Percentiles rank a stretch among this genome's conserved stretches.
Conservation (phyloP, 129 eudicot species). For the Saposhnikovia divaricata region DNA sequence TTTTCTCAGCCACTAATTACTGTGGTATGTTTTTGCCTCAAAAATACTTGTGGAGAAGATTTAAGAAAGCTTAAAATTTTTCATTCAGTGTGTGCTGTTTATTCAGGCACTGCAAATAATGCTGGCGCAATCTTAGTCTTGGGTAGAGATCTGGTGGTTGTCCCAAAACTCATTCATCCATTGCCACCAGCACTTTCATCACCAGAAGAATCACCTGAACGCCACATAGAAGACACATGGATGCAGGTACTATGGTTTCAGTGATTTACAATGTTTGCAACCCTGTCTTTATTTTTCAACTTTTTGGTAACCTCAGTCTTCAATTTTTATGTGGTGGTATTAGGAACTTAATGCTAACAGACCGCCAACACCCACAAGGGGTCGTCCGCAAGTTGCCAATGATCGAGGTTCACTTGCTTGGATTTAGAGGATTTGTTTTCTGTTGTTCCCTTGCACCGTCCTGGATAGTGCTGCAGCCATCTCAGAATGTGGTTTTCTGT, state of each 20-base stretch:
- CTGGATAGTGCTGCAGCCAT: slow-evolving; percentile 25
- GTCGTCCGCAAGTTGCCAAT: slow-evolving; percentile 93
- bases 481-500: slow-evolving; percentile 29
- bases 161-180: slow-evolving; percentile 59
- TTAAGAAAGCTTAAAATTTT: neutral
- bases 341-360: slow-evolving; percentile 96
- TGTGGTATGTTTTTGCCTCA: slow-evolving; percentile 48
- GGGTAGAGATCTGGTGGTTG: slow-evolving; percentile 25
- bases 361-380: slow-evolving; percentile 97
- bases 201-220: slow-evolving; percentile 89
- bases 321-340: neutral
- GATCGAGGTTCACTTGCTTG: slow-evolving; percentile 93
- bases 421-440: slow-evolving; percentile 30
- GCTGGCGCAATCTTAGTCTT: slow-evolving; percentile 58
- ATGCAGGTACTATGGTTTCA: slow-evolving; percentile 65
- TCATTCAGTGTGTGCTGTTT: slow-evolving; percentile 6
- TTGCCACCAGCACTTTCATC: slow-evolving; percentile 87
- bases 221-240: slow-evolving; percentile 88
- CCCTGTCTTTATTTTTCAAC: neutral
- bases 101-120: slow-evolving; percentile 87
- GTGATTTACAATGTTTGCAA: neutral
- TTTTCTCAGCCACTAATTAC: slow-evolving; percentile 91
- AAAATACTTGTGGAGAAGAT: neutral
- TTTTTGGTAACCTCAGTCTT: neutral
- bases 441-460: slow-evolving; percentile 18